Evolutionary conservation across 352 stramenopile species (phyloP).

Genomic region (Globisporangium spiculum): DNA sequence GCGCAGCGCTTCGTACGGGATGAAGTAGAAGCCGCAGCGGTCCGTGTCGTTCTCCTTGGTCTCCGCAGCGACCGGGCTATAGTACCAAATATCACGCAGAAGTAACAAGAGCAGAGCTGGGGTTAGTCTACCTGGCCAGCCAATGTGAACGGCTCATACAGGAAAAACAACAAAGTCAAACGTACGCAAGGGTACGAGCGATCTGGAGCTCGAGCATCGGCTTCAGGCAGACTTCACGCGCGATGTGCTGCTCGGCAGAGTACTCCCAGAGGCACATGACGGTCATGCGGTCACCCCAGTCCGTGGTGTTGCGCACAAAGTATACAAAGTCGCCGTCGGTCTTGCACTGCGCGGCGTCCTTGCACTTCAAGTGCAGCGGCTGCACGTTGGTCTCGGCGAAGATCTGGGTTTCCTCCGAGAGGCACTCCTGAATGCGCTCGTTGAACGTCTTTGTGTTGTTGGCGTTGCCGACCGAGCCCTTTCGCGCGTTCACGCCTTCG

Average conservation of each 20-base stretch:
- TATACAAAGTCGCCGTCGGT: constrained; percentile 66
- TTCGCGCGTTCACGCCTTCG: constrained; percentile 36
- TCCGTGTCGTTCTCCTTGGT: constrained; percentile 74
- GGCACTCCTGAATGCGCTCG: constrained; percentile 49
- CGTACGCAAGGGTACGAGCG: constrained; percentile 47
- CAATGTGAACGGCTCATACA: not conserved
- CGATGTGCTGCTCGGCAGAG: constrained; percentile 38
- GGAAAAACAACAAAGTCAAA: not conserved
- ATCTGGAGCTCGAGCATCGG: constrained; percentile 77
- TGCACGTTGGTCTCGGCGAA: constrained; percentile 77
- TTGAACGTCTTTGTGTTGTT: constrained; percentile 47
- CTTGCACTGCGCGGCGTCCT: constrained; percentile 50
- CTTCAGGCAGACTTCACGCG: constrained; percentile 63
- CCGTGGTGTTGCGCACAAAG: constrained; percentile 79
- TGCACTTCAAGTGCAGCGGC: constrained; percentile 66
- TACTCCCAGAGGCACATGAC: constrained; percentile 86
- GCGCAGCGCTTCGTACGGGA: constrained; percentile 72
- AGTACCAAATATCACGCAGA: not conserved
- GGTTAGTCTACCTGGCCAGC: not conserved
- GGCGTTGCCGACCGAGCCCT: constrained; percentile 1
- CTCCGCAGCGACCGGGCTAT: constrained; percentile 45
- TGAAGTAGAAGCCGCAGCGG: constrained; percentile 82
- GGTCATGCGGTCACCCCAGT: constrained; percentile 84
- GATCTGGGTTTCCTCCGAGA: constrained; percentile 61
- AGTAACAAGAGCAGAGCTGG: not conserved